Conservation (phyloP, 202 grass and related monocot species). For the Tripidium arundinaceum region DNA sequence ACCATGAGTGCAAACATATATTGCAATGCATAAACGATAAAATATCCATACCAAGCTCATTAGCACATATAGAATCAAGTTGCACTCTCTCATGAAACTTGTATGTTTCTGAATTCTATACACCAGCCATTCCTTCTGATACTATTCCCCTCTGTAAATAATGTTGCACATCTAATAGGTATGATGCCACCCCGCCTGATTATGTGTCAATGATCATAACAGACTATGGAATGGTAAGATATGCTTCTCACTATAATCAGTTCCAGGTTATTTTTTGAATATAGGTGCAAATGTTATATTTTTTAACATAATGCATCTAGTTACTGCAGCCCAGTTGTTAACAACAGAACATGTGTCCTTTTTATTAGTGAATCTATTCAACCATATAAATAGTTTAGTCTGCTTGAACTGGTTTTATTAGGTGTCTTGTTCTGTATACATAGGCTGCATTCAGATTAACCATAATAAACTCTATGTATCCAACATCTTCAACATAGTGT, state of each 20-base stretch:
- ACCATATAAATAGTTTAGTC: background rate
- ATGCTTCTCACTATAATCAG: slow-evolving; percentile 10
- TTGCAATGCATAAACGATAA: too few relatives aligned
- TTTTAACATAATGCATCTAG: background rate
- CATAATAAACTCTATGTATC: background rate
- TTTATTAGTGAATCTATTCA: slow-evolving; percentile 5
- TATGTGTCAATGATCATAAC: slow-evolving; percentile 92
- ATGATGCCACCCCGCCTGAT: slow-evolving; percentile 83
- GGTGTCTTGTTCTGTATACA: background rate
- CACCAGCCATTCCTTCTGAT: slow-evolving; percentile 9
- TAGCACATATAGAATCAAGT: slow-evolving; percentile 80
- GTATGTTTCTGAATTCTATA: slow-evolving; percentile 42
- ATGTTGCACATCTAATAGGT: slow-evolving; percentile 51
- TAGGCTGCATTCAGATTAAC: background rate
- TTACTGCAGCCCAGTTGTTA: background rate
- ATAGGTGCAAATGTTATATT: background rate
- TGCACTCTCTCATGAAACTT: slow-evolving; percentile 88
- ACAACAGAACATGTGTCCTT: background rate
- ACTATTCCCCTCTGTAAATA: slow-evolving; percentile 19
- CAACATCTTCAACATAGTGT: background rate
- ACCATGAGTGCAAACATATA: too few relatives aligned
- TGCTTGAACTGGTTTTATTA: background rate
- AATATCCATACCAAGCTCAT: slow-evolving; percentile 71
- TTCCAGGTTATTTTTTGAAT: background rate
- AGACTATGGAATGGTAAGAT: slow-evolving; percentile 94